These are phyloP conservation scores for Candida endomychidarum DNA, from an alignment of 805 yeast species.

Conservation along the genomic window DNA sequence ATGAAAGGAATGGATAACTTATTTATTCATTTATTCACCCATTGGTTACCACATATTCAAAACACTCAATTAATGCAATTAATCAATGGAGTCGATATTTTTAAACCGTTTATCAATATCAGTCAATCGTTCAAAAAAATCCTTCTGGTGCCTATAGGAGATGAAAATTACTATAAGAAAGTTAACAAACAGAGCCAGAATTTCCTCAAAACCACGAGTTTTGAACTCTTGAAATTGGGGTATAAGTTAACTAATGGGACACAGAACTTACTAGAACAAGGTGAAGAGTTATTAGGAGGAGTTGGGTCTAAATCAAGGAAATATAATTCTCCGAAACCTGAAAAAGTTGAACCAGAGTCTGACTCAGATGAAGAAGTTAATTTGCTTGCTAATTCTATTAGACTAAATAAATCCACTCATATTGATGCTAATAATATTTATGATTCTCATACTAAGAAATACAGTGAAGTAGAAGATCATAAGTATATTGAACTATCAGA, in stretches of 20 bases:
- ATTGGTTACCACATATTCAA: conserved; percentile 88
- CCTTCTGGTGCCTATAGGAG: conserved; percentile 69
- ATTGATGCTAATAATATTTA: conserved; percentile 11
- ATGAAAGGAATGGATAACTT: conserved; percentile 69
- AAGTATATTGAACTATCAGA: conserved; percentile 24
- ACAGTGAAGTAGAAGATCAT: conserved; percentile 26
- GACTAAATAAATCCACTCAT: conserved; percentile 10
- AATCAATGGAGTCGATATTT: conserved; percentile 80
- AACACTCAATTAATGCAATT: conserved; percentile 80
- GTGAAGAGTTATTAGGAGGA: conserved; percentile 80
- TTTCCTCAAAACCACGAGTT: conserved; percentile 76
- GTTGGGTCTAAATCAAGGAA: conserved; percentile 55
- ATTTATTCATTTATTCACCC: conserved; percentile 53
- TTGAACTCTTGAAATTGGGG: conserved; percentile 77
- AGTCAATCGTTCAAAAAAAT: conserved; percentile 78
- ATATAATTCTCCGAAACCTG: conserved; percentile 7
- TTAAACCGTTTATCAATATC: conserved; percentile 71
- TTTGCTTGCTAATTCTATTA: conserved; percentile 14
- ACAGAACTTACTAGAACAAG: conserved; percentile 72
- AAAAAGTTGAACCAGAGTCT: background rate
- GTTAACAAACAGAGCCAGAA: conserved; percentile 71
- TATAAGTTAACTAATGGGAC: conserved; percentile 87
- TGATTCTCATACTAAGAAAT: conserved; percentile 10
- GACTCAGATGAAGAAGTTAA: conserved; percentile 7
- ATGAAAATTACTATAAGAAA: conserved; percentile 59